Percentiles rank a stretch among this genome's conserved stretches.
These are phyloP conservation scores for Globisporangium nodosum DNA, from an alignment of 352 stramenopile genomes.

Conservation along the genomic window DNA sequence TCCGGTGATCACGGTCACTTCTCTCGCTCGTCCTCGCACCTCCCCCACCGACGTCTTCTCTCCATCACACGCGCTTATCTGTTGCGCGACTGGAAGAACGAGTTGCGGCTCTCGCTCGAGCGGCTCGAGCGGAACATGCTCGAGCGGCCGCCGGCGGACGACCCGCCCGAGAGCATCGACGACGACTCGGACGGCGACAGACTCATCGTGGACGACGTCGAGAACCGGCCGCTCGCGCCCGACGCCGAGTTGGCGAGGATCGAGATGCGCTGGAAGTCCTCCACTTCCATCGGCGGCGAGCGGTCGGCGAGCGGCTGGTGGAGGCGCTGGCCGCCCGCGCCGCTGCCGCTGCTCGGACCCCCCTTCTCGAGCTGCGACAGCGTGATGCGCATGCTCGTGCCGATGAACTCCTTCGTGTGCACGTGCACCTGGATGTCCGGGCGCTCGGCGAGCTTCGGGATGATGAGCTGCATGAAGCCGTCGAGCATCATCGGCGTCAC, in stretches of 20 bases:
- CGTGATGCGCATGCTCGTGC: slow-evolving; percentile 87
- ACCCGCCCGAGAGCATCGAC: slow-evolving; percentile 27
- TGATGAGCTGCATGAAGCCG: slow-evolving; percentile 87
- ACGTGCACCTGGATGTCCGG: slow-evolving; percentile 84
- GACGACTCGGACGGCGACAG: slow-evolving; percentile 39
- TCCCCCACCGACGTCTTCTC: not conserved
- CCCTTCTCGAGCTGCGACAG: slow-evolving; percentile 52
- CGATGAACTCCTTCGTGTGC: slow-evolving; percentile 89
- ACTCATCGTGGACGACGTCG: slow-evolving; percentile 39
- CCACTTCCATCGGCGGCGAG: slow-evolving; percentile 38
- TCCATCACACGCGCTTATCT: not conserved
- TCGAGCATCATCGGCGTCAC: slow-evolving; percentile 89
- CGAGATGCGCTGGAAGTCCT: slow-evolving; percentile 68
- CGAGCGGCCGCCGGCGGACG: slow-evolving; percentile 24
- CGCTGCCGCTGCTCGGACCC: slow-evolving; percentile 3
- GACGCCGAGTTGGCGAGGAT: slow-evolving; percentile 42
- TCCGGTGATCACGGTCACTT: not conserved
- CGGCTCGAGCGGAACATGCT: slow-evolving; percentile 50
- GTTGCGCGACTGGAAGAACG: slow-evolving; percentile 15
- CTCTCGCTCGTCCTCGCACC: not conserved
- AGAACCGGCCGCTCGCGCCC: slow-evolving; percentile 34
- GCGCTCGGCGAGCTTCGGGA: slow-evolving; percentile 80
- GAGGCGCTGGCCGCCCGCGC: slow-evolving; percentile 6
- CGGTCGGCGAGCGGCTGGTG: slow-evolving; percentile 22
- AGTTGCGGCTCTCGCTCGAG: slow-evolving; percentile 19